Base-by-base conservation (phyloP, 768 basidiomycete species). In the Coprinopsis marcescibilis region DNA sequence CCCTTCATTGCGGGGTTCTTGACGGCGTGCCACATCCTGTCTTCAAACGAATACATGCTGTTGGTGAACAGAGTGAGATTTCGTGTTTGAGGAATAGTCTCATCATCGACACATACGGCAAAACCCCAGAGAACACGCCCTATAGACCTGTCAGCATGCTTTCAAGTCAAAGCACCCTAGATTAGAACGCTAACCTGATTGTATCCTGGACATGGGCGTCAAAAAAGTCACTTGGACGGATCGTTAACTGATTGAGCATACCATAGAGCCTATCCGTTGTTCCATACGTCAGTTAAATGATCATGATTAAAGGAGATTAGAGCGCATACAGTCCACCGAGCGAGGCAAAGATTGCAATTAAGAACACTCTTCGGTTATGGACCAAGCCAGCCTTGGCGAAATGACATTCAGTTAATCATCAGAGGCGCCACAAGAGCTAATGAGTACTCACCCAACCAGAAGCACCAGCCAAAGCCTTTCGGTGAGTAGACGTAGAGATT, bases 71-170 rank as follows among this genome's bases (percentile, higher is more conserved):
- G n/a, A 20, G 40, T 26, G 46, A 44, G n/a, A 19, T 8, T 27
- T 32, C 45, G 27, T 29, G 24, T 23, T 20, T 17, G 10, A 32
- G 21, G 24, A 8, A 17, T 39, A 14, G 10, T 13, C 32, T 51
- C 15, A 34, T 50, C 55, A 39, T 15, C 3, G 12, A 23, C 25
- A 55, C 70, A 32, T 58, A 84, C 81, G 66, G 70, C 37, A 88
- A 76, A 23, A 87, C 83, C 50, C 82, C 78, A 25, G 84, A 86
- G 63, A 88, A 87, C 13, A 88, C 85, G 57, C 84, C 85, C 75
- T 84, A 43, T 29, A 33, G 10, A 37, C 41, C 46, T 8, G 25
- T 53, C 21, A 43, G 15, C 7, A 17, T 24, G 40, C n/a, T 32
- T n/a, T 32, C 30, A 8, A n/a, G 33, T 5, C 12, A n/a, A 4